Evolutionary conservation across 331 rosid genomes (phyloP), one percentile per base, ranked within the genome.

Genomic region (Stylosanthes scabra): DNA sequence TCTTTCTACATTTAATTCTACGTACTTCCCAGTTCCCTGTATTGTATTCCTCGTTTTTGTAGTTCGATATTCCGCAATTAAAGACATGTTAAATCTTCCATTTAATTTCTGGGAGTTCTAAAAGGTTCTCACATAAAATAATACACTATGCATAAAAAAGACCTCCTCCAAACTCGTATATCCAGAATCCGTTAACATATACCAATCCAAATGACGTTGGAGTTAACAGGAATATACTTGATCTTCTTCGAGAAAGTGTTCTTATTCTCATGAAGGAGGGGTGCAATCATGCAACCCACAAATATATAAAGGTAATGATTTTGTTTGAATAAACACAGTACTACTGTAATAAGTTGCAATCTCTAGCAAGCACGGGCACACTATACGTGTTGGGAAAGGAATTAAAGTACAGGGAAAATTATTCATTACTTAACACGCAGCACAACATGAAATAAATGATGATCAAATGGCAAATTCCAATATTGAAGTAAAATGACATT

Each of bases 401-500:
- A 44, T 52, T 66, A 44, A 25, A 66, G 41, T 12, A 67, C 62
- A 47, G 37, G 29, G 37, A 9, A 3, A 69, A 55, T 46, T 31
- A 55, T 76, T 68, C 59, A 29, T 70, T 62, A 52, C 66, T 41
- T 62, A 64, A 39, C 27, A 63, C 39, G 63, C 68, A 55, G 57
- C 1, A 12, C 45, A 47, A 45, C 5, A 70, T 59, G 40, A 39
- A 66, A 74, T 45, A 39, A 66, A 74, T 45, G 56, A 71, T 37
- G 60, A 56, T 60, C 34, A 70, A 68, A 74, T 13, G 47, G 69
- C 54, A 49, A 49, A 42, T 61, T 59, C 74, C 51, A 62, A n/a
- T 34, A 69, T 63, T 45, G 13, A 68, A 16, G 58, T 39, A 71
- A 67, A 70, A 72, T 27, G 59, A 60, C 76, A 78, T 74, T 59